These are phyloP conservation scores for Entomortierella lignicola DNA, from an alignment of 192 early-diverging fungal genomes.

Conservation along the genomic window DNA sequence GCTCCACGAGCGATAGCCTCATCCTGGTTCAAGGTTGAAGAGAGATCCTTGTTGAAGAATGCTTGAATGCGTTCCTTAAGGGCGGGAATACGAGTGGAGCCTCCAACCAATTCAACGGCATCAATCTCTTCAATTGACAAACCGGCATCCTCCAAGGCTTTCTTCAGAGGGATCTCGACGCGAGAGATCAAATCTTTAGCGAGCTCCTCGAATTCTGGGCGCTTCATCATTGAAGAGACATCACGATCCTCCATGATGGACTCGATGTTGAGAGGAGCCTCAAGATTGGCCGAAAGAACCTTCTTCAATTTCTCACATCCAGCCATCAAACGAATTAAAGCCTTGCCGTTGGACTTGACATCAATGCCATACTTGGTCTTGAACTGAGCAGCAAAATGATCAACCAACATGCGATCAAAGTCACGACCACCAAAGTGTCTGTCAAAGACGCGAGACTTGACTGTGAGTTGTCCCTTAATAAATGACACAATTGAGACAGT, in stretches of 20 bases:
- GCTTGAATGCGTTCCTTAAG: conserved; percentile 91
- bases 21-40: conserved; percentile 96
- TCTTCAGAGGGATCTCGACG: conserved; percentile 77
- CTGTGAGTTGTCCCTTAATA: conserved; percentile 94
- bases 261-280: conserved; percentile 94
- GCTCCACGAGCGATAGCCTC: conserved; percentile 97
- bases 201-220: conserved; percentile 90
- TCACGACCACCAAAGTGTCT: conserved; percentile 96
- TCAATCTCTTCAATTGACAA: conserved; percentile 87
- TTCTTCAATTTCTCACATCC: conserved; percentile 98
- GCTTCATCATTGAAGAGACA: conserved; percentile 85
- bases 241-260: conserved; percentile 98
- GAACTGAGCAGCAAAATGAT: conserved; percentile 90
- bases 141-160: conserved; percentile 83
- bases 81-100: conserved; percentile 92
- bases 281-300: conserved; percentile 91
- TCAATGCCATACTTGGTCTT: conserved; percentile 97
- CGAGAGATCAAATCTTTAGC: conserved; percentile 77
- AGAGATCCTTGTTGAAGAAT: conserved; percentile 91
- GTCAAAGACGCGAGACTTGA: conserved; percentile 93
- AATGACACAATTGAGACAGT: conserved; percentile 90
- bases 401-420: conserved; percentile 91
- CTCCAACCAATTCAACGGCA: conserved; percentile 95
- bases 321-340: conserved; percentile 88
- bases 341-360: conserved; percentile 90